Base-by-base conservation (phyloP, 1,284 basidiomycete genomes). In the Dichomitus squalens region DNA sequence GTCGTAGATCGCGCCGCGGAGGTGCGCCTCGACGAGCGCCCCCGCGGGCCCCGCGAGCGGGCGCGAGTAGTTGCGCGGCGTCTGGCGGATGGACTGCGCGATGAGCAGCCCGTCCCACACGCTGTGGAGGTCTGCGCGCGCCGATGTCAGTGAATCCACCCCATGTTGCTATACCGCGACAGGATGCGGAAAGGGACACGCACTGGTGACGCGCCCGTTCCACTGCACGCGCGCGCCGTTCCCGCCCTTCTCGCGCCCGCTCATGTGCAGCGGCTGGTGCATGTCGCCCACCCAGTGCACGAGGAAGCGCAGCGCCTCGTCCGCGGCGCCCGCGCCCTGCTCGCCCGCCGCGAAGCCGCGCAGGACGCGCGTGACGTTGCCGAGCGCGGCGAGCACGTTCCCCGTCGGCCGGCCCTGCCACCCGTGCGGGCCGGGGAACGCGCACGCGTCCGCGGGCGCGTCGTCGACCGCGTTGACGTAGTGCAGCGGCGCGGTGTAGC, bases 271-370 rank as follows among this genome's bases (percentile, higher is more conserved):
- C 8, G 95, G 95, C 82, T 91, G 89, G 68, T 96, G 95, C 79
- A 96, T 79, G 69, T 97, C 95, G 0, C 95, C 95, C 8, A 96
- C 60, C 62, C 94, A 95, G 70, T 98, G 95, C 35, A 95, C 84
- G 49, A 98, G 77, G 77, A 96, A 97, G 70, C 93, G 91, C 68
- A 96, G 78, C 1, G 93, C 90, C 68, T 89, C 87, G 64, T 81
- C 79, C 4, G 80, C 21, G 43, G 58, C 57, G 48, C 63, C 49
- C 49, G 58, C 49, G 41, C 61, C 49, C 36, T 58, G 44, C 51
- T 57, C 58, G 14, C 66, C 66, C 11, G 58, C 33, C n/a, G 72
- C 72, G 69, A 78, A 84, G n/a, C 81, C 80, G 34, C 77, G 76
- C 31, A 90, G 69, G 36, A 86, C 77, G 52, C 70, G 72, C 0